A percentile compares a stretch with the other conserved stretches of the same genome.
These are phyloP conservation scores for Sugiyamaella chiloensis DNA, from an alignment of 805 yeast genomes.

Conservation along the genomic window DNA sequence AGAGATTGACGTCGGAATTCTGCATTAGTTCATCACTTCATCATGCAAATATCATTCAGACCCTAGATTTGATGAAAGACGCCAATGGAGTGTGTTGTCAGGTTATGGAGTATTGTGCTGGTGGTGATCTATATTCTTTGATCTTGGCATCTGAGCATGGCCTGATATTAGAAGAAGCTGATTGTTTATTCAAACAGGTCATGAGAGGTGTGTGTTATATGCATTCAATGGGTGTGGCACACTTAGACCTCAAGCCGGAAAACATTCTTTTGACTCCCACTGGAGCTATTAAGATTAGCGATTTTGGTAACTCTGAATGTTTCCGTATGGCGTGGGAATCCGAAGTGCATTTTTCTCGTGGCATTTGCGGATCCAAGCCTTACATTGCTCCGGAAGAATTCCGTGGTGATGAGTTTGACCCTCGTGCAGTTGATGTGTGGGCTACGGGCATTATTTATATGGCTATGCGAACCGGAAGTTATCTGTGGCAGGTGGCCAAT, in stretches of 20 bases:
- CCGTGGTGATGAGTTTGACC: conserved; percentile 56
- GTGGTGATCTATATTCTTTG: conserved; percentile 71
- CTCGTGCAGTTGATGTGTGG: conserved; percentile 84
- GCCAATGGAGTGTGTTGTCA: conserved; percentile 71
- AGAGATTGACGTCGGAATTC: conserved; percentile 84
- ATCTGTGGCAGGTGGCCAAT: conserved; percentile 81
- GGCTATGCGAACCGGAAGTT: conserved; percentile 88
- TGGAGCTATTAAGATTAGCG: conserved; percentile 70
- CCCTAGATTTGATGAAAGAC: conserved; percentile 76
- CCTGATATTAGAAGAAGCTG: conserved; percentile 66
- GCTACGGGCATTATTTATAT: conserved; percentile 75
- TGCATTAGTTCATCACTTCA: conserved; percentile 77
- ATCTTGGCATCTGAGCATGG: conserved; percentile 48
- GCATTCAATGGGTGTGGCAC: conserved; percentile 91
- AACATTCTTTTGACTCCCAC: conserved; percentile 66
- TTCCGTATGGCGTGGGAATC: conserved; percentile 88
- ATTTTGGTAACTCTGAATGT: conserved; percentile 90
- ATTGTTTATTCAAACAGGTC: conserved; percentile 85
- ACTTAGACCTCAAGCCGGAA: conserved; percentile 89
- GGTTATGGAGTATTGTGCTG: conserved; percentile 94
- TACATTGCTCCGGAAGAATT: conserved; percentile 93
- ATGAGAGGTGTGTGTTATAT: conserved; percentile 77
- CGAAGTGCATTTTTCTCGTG: conserved; percentile 61
- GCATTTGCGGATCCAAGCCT: conserved; percentile 87
- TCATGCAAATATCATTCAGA: conserved; percentile 72